Conservation (phyloP, 768 basidiomycete species). For the Boletus bicolor region DNA sequence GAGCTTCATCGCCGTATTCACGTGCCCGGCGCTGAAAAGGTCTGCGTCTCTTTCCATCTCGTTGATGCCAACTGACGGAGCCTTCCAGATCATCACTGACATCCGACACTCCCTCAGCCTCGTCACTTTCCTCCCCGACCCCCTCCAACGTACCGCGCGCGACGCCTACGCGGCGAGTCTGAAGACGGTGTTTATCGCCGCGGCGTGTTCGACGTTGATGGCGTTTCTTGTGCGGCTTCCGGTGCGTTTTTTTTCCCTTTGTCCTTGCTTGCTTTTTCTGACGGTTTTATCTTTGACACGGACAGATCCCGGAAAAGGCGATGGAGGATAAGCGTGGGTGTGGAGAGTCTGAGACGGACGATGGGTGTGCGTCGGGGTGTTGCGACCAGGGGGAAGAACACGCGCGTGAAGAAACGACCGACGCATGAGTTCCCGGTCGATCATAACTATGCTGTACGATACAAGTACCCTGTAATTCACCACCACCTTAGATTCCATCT, state of each 20-base stretch:
- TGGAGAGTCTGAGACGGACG: not conserved
- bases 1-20: conserved; percentile 19
- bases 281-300: not conserved
- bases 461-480: too few species aligned
- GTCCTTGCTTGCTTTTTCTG: not conserved
- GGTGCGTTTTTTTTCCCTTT: conserved; percentile 1
- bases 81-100: conserved; percentile 11
- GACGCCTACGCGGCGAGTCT: conserved; percentile 23
- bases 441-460: too few species aligned
- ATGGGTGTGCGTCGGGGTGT: too few species aligned
- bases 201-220: conserved; percentile 19
- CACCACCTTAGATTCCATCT: too few species aligned
- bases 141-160: conserved; percentile 14
- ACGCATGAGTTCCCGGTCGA: too few species aligned
- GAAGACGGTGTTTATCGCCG: conserved; percentile 15
- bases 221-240: conserved; percentile 19
- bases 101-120: conserved; percentile 21
- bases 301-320: conserved; percentile 15
- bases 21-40: conserved; percentile 7
- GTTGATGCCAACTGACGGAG: not conserved
- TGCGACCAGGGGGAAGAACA: too few species aligned
- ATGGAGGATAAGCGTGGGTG: not conserved
- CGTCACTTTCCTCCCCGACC: conserved; percentile 5
- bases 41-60: not conserved
- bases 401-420: too few species aligned